phyloP scores from a whole-genome alignment of 2,329 filamentous ascomycete genomes.

The Amauroascus verrucosus region DNA sequence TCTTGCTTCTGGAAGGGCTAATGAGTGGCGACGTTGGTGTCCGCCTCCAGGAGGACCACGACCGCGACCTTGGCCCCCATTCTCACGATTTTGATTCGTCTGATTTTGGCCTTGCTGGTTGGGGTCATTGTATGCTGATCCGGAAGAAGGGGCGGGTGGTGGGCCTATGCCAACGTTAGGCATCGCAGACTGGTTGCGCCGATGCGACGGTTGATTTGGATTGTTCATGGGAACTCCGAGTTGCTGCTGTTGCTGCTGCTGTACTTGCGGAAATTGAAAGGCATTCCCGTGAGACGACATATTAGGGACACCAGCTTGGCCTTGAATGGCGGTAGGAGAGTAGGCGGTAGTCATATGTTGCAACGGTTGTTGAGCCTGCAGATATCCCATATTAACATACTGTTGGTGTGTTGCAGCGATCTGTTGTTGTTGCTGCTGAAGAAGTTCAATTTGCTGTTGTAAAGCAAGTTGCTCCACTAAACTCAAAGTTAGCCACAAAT shows the following conservation, averaged over 20 bases:
- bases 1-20: slow-evolving; percentile 90
- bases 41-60: slow-evolving; percentile 63
- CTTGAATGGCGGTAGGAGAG: slow-evolving; percentile 58
- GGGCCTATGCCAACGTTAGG: slow-evolving; percentile 87
- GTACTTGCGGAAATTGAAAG: slow-evolving; percentile 84
- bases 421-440: slow-evolving; percentile 96
- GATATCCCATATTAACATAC: slow-evolving; percentile 73
- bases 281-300: slow-evolving; percentile 59
- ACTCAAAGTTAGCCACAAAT: neutral
- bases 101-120: slow-evolving; percentile 29
- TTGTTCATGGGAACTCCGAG: slow-evolving; percentile 54
- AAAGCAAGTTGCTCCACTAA: slow-evolving; percentile 88
- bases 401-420: slow-evolving; percentile 94
- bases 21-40: slow-evolving; percentile 86
- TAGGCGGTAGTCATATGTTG: slow-evolving; percentile 56
- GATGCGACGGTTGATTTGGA: slow-evolving; percentile 75
- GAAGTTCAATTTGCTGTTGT: slow-evolving; percentile 86
- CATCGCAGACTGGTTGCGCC: slow-evolving; percentile 94
- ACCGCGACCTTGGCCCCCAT: slow-evolving; percentile 58
- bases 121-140: slow-evolving; percentile 66
- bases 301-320: slow-evolving; percentile 57
- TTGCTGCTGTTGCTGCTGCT: slow-evolving; percentile 38
- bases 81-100: slow-evolving; percentile 59
- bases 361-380: slow-evolving; percentile 73
- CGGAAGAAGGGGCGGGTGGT: slow-evolving; percentile 83